A percentile compares a stretch with the other conserved stretches of the same genome.
These are phyloP conservation scores for Inosperma sp. DNA, from an alignment of 768 basidiomycete species.

Conservation along the genomic window DNA sequence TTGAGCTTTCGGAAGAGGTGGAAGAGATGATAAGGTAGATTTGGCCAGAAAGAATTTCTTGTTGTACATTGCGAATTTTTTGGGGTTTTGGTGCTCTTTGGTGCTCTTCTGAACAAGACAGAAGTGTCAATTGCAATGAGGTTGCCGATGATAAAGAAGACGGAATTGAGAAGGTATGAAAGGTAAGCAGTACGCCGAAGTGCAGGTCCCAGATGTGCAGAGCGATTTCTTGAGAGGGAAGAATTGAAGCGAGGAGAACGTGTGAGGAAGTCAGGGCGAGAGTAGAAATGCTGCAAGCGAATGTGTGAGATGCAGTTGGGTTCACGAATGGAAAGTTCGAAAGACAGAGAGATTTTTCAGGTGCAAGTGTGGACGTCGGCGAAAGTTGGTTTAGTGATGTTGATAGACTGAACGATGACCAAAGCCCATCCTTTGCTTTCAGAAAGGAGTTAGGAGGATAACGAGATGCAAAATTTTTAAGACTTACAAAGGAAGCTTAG, in stretches of 20 bases:
- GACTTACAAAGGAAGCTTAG: slow-evolving; percentile 48
- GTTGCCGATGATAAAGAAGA: slow-evolving; percentile 32
- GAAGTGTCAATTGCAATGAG: slow-evolving; percentile 20
- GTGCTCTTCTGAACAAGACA: slow-evolving; percentile 14
- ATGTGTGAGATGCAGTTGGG: slow-evolving; percentile 17
- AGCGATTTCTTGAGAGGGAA: slow-evolving; percentile 40
- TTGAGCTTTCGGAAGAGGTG: slow-evolving; percentile 10
- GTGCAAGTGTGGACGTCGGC: slow-evolving; percentile 7
- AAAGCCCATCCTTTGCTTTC: slow-evolving; percentile 42
- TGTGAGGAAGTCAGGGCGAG: slow-evolving; percentile 54
- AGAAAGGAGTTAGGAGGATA: background rate
- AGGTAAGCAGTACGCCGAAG: slow-evolving; percentile 59
- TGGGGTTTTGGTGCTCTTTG: slow-evolving; percentile 11
- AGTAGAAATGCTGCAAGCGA: slow-evolving; percentile 29
- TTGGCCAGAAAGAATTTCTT: slow-evolving; percentile 35
- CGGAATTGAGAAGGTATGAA: slow-evolving; percentile 48
- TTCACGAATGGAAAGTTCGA: slow-evolving; percentile 29
- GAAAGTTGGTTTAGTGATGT: slow-evolving; percentile 14
- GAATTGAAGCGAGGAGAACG: slow-evolving; percentile 47
- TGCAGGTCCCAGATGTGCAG: slow-evolving; percentile 67
- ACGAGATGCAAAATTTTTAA: background rate
- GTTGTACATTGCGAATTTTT: background rate
- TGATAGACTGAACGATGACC: slow-evolving; percentile 35
- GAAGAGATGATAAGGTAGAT: slow-evolving; percentile 50
- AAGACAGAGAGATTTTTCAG: slow-evolving; percentile 27